phyloP scores from a whole-genome alignment of 768 basidiomycete genomes.

The Mycena filopes region DNA sequence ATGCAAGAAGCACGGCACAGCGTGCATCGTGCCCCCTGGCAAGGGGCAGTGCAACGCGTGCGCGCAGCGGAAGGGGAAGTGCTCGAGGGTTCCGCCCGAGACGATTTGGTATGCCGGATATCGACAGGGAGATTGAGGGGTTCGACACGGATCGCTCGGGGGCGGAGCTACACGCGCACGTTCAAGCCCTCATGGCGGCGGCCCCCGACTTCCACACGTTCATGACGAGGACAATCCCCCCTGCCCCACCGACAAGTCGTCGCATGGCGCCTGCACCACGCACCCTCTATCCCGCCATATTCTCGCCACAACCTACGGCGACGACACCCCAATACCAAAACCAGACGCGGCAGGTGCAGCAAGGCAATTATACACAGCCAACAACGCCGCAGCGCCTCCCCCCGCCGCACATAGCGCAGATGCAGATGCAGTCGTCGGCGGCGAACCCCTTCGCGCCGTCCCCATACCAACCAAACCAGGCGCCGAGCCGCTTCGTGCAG shows the following conservation, averaged over 20 bases:
- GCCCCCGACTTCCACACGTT: background rate
- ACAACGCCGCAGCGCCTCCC: background rate
- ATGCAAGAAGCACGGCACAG: too few species aligned
- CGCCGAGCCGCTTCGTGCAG: background rate
- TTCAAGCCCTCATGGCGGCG: background rate
- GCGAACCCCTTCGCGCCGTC: background rate
- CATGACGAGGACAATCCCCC: too few species aligned
- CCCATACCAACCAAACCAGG: background rate
- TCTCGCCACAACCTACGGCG: too few species aligned
- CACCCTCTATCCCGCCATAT: background rate
- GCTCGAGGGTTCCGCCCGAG: too few species aligned
- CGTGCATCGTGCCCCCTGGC: too few species aligned
- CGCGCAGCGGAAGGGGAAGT: background rate
- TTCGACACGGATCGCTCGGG: background rate
- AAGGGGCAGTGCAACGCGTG: too few species aligned
- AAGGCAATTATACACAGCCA: background rate
- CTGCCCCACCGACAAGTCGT: background rate
- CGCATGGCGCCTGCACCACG: background rate
- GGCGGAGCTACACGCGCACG: background rate
- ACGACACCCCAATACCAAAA: background rate
- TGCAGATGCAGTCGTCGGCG: background rate
- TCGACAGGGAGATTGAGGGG: background rate
- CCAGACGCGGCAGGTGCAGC: background rate
- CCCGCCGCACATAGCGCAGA: background rate
- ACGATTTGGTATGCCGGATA: background rate